Conservation (phyloP, 1,139 yeast genomes). For the Debaryomyces udenii region DNA sequence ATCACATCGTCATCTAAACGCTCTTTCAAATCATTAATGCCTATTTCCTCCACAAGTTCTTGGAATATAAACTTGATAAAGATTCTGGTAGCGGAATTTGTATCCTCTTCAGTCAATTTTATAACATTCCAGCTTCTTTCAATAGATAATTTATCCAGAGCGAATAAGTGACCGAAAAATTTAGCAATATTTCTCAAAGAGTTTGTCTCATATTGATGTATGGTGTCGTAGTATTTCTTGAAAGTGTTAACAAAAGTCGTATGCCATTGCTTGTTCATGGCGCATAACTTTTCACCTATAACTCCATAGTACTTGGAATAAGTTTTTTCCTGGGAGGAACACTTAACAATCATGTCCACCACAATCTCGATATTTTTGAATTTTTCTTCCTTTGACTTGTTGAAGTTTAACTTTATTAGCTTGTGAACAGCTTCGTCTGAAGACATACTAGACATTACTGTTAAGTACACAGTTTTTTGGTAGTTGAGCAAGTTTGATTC, state of each 20-base stretch:
- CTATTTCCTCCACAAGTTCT: slow-evolving; percentile 79
- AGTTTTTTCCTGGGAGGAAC: slow-evolving; percentile 86
- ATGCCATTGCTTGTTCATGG: slow-evolving; percentile 55
- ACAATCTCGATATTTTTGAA: slow-evolving; percentile 38
- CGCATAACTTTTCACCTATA: slow-evolving; percentile 69
- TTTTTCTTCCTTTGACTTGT: slow-evolving; percentile 35
- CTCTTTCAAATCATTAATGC: slow-evolving; percentile 52
- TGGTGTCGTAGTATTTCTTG: slow-evolving; percentile 53
- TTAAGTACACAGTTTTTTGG: slow-evolving; percentile 76
- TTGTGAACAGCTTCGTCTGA: slow-evolving; percentile 95
- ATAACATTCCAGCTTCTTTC: slow-evolving; percentile 56
- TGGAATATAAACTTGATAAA: slow-evolving; percentile 80
- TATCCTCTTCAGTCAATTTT: slow-evolving; percentile 66
- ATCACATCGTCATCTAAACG: slow-evolving; percentile 54
- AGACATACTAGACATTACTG: slow-evolving; percentile 90
- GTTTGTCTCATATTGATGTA: slow-evolving; percentile 72
- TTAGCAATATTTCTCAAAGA: slow-evolving; percentile 80
- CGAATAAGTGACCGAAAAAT: slow-evolving; percentile 83
- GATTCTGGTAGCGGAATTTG: slow-evolving; percentile 81
- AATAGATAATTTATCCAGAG: slow-evolving; percentile 63
- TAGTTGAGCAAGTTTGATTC: slow-evolving; percentile 62
- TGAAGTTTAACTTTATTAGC: slow-evolving; percentile 53
- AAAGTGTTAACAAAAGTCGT: slow-evolving; percentile 56
- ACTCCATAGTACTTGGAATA: slow-evolving; percentile 86
- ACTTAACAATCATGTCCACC: slow-evolving; percentile 76